Percentiles rank a stretch among this genome's conserved stretches.
Conservation (phyloP, 305 asterid genomes). For the Fraxinus floribunda region DNA sequence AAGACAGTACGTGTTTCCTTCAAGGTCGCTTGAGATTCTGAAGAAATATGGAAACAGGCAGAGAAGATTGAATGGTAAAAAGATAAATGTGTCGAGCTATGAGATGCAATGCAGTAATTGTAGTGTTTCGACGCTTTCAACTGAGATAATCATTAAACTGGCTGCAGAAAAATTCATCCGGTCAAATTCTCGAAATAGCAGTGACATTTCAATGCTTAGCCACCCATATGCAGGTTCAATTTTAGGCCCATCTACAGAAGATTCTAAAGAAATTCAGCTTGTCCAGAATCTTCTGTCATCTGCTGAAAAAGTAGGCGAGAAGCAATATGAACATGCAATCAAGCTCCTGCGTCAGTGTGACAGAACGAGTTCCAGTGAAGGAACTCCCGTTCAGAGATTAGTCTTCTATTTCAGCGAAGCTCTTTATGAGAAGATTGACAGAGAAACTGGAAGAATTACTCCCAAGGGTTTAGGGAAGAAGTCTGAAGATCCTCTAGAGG, state of each 20-base stretch:
- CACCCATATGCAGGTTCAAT: conserved; percentile 31
- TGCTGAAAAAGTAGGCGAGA: conserved; percentile 41
- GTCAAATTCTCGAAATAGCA: neutral
- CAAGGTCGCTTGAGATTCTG: conserved; percentile 22
- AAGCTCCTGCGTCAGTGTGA: conserved; percentile 38
- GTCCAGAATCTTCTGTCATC: conserved; percentile 41
- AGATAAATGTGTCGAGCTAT: neutral
- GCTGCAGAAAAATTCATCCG: conserved; percentile 36
- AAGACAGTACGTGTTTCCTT: neutral
- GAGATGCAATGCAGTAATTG: neutral
- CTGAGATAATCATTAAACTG: conserved; percentile 24
- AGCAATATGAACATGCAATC: conserved; percentile 35
- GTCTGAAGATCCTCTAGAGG: conserved; percentile 4
- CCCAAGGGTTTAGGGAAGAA: conserved; percentile 9
- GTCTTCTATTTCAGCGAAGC: conserved; percentile 37
- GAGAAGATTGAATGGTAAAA: neutral
- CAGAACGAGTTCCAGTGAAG: conserved; percentile 28
- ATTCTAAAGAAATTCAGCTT: conserved; percentile 28
- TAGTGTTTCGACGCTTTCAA: conserved; percentile 6
- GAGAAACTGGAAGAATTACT: conserved; percentile 23
- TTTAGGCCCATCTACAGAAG: conserved; percentile 22
- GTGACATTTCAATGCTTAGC: conserved; percentile 17
- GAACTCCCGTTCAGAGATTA: conserved; percentile 39
- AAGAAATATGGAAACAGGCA: conserved; percentile 26
- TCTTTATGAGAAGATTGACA: conserved; percentile 35